Percentiles rank a stretch among this genome's conserved stretches.
Evolutionary conservation across 2,329 filamentous ascomycete genomes (phyloP).

Genomic region (Westerdykella ornata): DNA sequence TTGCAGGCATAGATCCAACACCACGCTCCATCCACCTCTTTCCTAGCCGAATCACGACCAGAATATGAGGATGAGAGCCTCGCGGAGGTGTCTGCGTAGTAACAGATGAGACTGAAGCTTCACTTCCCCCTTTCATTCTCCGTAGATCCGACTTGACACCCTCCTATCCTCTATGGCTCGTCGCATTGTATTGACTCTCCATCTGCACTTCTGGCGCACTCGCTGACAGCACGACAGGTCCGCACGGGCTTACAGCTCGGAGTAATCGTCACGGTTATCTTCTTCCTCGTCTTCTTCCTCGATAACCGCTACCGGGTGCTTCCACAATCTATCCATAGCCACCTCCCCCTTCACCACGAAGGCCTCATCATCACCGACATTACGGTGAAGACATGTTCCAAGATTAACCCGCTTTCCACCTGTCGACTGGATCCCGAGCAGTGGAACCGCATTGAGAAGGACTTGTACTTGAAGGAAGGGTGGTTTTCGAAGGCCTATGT

Average conservation of each 20-base stretch:
- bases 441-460: conserved; percentile 85
- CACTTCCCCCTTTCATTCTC: conserved; percentile 6
- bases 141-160: conserved; percentile 2
- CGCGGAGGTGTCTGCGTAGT: not conserved
- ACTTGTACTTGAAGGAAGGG: conserved; percentile 69
- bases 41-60: too few relatives aligned
- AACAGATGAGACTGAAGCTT: conserved; percentile 1
- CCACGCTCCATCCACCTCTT: conserved; percentile 1
- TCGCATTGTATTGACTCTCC: conserved; percentile 29
- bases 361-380: conserved; percentile 83
- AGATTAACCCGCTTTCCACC: conserved; percentile 64
- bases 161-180: conserved; percentile 31
- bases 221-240: conserved; percentile 27
- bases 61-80: not conserved
- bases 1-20: conserved; percentile 14
- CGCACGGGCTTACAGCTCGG: conserved; percentile 69
- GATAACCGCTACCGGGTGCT: conserved; percentile 85
- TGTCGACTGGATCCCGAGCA: conserved; percentile 65
- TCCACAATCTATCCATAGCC: conserved; percentile 75
- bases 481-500: conserved; percentile 74
- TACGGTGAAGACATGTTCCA: conserved; percentile 68
- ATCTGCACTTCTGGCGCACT: conserved; percentile 6
- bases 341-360: conserved; percentile 73
- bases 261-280: conserved; percentile 54
- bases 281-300: conserved; percentile 70